Conservation (phyloP, 768 basidiomycete species). For the Fomitopsis pulvina region DNA sequence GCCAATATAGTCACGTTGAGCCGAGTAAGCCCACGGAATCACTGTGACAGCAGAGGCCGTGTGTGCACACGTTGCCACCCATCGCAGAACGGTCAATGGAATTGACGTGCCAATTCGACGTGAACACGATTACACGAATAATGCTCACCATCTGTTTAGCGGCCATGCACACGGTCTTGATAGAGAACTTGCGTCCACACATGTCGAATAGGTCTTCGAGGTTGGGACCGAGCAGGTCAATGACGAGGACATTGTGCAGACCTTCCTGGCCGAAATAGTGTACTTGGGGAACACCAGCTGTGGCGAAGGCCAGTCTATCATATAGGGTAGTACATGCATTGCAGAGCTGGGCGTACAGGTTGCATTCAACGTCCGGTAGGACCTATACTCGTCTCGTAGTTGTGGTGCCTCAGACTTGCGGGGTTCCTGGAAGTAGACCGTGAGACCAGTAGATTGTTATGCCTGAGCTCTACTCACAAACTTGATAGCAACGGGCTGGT, state of each 20-base stretch:
- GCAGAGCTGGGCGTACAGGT: conserved; percentile 72
- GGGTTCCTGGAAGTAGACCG: conserved; percentile 55
- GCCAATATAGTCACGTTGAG: too few species aligned
- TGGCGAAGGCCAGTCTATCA: conserved; percentile 1
- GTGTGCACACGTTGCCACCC: too few species aligned
- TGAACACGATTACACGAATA: too few species aligned
- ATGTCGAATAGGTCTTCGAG: conserved; percentile 98
- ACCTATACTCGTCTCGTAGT: conserved; percentile 93
- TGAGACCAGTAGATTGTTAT: not conserved
- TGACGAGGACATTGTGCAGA: conserved; percentile 91
- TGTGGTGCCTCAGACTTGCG: conserved; percentile 98
- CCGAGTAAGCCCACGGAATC: too few species aligned
- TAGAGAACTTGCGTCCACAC: conserved; percentile 95
- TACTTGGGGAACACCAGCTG: conserved; percentile 95
- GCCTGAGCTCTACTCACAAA: conserved; percentile 54
- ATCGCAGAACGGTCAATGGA: too few species aligned
- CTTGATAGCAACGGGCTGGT: conserved; percentile 92
- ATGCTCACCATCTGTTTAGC: conserved; percentile 98
- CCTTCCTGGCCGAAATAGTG: conserved; percentile 99
- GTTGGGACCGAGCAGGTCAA: conserved; percentile 95
- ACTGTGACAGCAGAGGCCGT: too few species aligned
- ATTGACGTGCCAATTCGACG: too few species aligned
- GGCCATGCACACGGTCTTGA: conserved; percentile 99
- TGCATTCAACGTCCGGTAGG: conserved; percentile 90
- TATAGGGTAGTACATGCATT: not conserved